phyloP scores from a whole-genome alignment of 2,329 filamentous ascomycete species.

The Calonectria ilicicola region DNA sequence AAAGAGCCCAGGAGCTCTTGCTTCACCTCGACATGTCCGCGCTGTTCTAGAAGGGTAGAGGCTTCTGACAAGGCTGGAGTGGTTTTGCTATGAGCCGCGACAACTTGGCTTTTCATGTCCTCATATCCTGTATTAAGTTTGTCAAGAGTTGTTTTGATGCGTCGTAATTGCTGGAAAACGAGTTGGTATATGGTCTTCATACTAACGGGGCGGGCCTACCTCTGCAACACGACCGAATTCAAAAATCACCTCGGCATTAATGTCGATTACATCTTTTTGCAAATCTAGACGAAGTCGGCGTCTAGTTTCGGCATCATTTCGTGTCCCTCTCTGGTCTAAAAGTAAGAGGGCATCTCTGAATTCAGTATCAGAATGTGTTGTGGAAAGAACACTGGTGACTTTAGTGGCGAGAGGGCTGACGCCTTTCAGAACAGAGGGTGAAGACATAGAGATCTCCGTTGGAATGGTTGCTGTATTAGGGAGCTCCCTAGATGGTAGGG shows the following conservation, averaged over 20 bases:
- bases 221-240: conserved; percentile 93
- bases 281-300: conserved; percentile 84
- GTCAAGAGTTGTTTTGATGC: conserved; percentile 83
- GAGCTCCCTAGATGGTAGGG: conserved; percentile 39
- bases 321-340: conserved; percentile 77
- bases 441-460: conserved; percentile 89
- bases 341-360: conserved; percentile 87
- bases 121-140: conserved; percentile 84
- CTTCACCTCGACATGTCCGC: conserved; percentile 80
- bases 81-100: conserved; percentile 80
- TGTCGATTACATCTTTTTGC: conserved; percentile 92
- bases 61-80: conserved; percentile 82
- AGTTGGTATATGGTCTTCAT: conserved; percentile 38
- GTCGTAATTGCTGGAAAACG: conserved; percentile 79
- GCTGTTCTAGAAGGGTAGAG: conserved; percentile 77
- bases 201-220: conserved; percentile 61
- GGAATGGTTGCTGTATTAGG: conserved; percentile 68
- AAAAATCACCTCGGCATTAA: conserved; percentile 88
- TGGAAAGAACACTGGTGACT: conserved; percentile 86
- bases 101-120: conserved; percentile 83
- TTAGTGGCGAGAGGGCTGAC: conserved; percentile 81
- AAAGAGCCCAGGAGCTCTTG: conserved; percentile 83
- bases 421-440: conserved; percentile 62
- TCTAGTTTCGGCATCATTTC: conserved; percentile 82
- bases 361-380: conserved; percentile 92